Percentiles rank a stretch among this genome's conserved stretches.
Conservation (phyloP, 805 yeast genomes). For the Teunomyces lycoperdinae region DNA sequence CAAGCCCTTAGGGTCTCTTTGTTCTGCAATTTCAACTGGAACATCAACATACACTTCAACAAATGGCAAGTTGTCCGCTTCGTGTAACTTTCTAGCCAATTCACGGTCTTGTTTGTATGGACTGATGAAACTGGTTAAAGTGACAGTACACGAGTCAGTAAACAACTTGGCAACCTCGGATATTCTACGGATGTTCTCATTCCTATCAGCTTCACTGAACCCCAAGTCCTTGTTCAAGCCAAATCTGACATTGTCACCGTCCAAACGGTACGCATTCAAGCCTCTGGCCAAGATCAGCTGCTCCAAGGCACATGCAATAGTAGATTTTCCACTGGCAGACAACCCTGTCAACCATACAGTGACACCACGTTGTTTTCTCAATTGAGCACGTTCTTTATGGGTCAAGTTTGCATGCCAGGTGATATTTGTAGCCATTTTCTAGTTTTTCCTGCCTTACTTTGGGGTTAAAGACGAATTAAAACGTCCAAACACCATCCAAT, state of each 20-base stretch:
- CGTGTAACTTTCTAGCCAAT: constrained; percentile 82
- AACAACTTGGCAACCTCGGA: constrained; percentile 92
- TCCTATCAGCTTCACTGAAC: constrained; percentile 85
- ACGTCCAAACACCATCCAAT: not conserved
- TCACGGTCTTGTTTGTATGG: constrained; percentile 86
- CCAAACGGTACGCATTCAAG: constrained; percentile 79
- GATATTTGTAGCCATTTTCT: constrained; percentile 85
- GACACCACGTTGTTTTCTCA: constrained; percentile 79
- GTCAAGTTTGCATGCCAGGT: constrained; percentile 94
- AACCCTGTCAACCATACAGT: constrained; percentile 96
- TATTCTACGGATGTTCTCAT: constrained; percentile 92
- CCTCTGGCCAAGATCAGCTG: constrained; percentile 70
- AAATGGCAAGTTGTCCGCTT: constrained; percentile 71
- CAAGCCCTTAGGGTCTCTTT: constrained; percentile 95
- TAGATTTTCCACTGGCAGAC: constrained; percentile 92
- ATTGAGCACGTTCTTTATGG: constrained; percentile 69
- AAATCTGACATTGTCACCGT: constrained; percentile 92
- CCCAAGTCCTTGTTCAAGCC: constrained; percentile 96
- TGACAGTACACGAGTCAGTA: constrained; percentile 86
- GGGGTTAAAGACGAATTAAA: not conserved
- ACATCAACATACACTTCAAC: constrained; percentile 91
- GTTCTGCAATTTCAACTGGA: constrained; percentile 90
- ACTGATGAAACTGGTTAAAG: constrained; percentile 88
- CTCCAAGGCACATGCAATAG: constrained; percentile 93
- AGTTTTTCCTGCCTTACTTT: not conserved